A percentile compares a stretch with the other conserved stretches of the same genome.
Conservation (phyloP, 1,284 basidiomycete species). For the Austroboletus rostrupii region DNA sequence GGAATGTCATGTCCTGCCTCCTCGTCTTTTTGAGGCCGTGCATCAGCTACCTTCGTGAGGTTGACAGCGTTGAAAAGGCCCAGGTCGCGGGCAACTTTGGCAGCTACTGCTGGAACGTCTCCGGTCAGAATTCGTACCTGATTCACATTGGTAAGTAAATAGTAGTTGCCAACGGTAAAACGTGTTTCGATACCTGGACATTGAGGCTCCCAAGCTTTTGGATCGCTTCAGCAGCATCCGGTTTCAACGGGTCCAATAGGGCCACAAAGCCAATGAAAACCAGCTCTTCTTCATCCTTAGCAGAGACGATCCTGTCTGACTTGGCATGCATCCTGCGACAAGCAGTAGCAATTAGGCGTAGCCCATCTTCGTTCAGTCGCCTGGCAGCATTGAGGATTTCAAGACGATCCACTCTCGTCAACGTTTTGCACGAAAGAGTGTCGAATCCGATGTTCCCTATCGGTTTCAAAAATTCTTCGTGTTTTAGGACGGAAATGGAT, state of each 20-base stretch:
- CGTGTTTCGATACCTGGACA: constrained; percentile 23
- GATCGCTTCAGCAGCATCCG: constrained; percentile 30
- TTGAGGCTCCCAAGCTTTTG: constrained; percentile 27
- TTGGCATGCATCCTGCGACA: constrained; percentile 23
- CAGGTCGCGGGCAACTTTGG: constrained; percentile 33
- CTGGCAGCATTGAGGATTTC: constrained; percentile 26
- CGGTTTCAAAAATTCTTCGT: constrained; percentile 17
- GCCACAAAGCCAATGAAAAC: constrained; percentile 30
- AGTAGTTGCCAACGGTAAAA: neutral
- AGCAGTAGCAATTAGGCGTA: constrained; percentile 30
- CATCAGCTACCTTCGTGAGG: constrained; percentile 3
- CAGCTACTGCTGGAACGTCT: constrained; percentile 29
- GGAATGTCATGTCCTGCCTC: constrained; percentile 16
- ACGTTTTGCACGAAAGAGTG: constrained; percentile 9
- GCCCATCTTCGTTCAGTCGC: constrained; percentile 28
- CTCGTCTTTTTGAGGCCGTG: constrained; percentile 21
- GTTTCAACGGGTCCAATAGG: constrained; percentile 29
- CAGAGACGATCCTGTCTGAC: constrained; percentile 12
- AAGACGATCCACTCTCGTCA: constrained; percentile 20
- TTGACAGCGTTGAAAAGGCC: constrained; percentile 26
- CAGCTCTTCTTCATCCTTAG: constrained; percentile 28
- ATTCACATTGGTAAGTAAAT: constrained; percentile 1
- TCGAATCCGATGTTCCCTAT: constrained; percentile 15
- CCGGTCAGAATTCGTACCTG: constrained; percentile 32
- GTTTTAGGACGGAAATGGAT: constrained; percentile 23